Evolutionary conservation across 192 early-diverging fungal species (phyloP), one percentile per base, ranked within the genome.

Genomic region (Neocallimastix lanati): DNA sequence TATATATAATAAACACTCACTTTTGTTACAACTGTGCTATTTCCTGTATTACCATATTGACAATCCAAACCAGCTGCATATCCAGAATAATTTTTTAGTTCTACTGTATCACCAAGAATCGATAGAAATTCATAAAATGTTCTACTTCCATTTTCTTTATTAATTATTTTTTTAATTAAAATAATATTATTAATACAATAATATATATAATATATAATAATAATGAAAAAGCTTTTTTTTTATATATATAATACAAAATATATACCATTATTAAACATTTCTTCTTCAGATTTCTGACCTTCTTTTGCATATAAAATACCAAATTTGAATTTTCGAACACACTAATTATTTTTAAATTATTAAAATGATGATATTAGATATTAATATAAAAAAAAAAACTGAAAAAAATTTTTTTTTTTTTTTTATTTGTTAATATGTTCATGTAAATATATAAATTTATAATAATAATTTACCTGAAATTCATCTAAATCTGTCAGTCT

Each of bases 211-310:
- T n/a, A n/a, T n/a, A n/a, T n/a, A n/a, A n/a, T n/a, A n/a, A n/a
- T n/a, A n/a, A n/a, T n/a, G n/a, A n/a, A n/a, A n/a, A n/a, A n/a
- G n/a, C n/a, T n/a, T n/a, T n/a, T n/a, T n/a, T n/a, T n/a, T n/a
- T n/a, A n/a, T n/a, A n/a, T n/a, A n/a, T n/a, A n/a, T n/a, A n/a
- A n/a, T n/a, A n/a, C n/a, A 14, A 13, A 13, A 29, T 18, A 16
- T 50, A 18, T 83, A 84, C 86, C 86, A 79, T 88, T 88, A 50
- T 81, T 40, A 50, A 87, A 88, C 21, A 83, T 79, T 40, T 88
- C 83, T 18, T 88, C 83, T 36, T 88, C 87, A 11, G 83, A 80
- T 13, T 33, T 85, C 76, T 88, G 87, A 16, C 82, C 85, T 29
- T 67, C 50, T 67, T 67, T 67, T 25, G 50, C 50, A n/a, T 67